Evolutionary conservation across 441 rosid genomes (phyloP).

Genomic region (Pelargonium fulgidum): DNA sequence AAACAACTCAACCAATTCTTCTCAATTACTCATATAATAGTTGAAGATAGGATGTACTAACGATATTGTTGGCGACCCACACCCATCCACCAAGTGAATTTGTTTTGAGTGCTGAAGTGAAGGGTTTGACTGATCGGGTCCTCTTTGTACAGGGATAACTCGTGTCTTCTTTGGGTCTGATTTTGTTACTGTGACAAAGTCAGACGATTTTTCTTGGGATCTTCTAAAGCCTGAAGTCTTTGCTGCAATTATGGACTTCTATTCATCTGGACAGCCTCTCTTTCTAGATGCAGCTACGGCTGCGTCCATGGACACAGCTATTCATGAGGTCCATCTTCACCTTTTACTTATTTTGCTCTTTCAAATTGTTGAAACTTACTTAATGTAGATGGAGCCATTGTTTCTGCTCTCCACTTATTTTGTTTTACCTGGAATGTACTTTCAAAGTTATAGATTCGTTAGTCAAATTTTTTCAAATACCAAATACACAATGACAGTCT

Average conservation of each 20-base stretch:
- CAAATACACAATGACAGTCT: no score
- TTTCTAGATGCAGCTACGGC: conserved; percentile 64
- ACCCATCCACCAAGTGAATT: not conserved
- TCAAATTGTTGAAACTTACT: not conserved
- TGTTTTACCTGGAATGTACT: no score
- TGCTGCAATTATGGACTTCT: conserved; percentile 91
- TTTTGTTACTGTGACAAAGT: conserved; percentile 87
- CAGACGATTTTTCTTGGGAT: conserved; percentile 81
- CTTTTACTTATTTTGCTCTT: conserved; percentile 9
- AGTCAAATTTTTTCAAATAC: no score
- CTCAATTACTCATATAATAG: not conserved
- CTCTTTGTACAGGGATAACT: conserved; percentile 45
- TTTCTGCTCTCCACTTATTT: no score
- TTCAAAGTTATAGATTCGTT: no score
- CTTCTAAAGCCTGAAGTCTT: conserved; percentile 77
- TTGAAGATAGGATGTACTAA: not conserved
- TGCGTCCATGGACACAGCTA: conserved; percentile 80
- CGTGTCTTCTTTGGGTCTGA: conserved; percentile 88
- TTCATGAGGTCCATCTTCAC: conserved; percentile 49
- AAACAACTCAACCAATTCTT: not conserved
- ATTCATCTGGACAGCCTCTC: conserved; percentile 76
- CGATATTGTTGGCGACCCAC: not conserved
- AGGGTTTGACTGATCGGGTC: conserved; percentile 1
- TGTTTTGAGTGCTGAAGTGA: conserved; percentile 7
- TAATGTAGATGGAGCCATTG: not conserved